Evolutionary conservation across 352 stramenopile species (phyloP).

Genomic region (Phytophthora palmivora): DNA sequence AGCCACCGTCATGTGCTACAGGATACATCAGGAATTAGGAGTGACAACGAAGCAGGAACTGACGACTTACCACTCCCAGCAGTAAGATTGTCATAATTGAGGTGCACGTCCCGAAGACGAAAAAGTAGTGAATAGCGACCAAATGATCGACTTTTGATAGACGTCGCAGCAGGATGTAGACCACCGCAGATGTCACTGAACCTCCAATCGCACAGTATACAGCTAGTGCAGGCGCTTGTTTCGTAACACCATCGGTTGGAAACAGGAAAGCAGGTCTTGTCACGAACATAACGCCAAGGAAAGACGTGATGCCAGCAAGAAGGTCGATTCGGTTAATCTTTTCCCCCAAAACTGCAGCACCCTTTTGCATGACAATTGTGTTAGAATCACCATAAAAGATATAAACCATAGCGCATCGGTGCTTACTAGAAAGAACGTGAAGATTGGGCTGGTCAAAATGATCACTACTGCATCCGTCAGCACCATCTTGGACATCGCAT

Average conservation of each 20-base stretch:
- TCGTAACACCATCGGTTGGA: constrained; percentile 23
- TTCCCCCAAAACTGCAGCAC: constrained; percentile 47
- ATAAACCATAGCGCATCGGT: neutral
- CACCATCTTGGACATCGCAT: constrained; percentile 76
- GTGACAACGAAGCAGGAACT: neutral
- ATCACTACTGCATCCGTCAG: constrained; percentile 70
- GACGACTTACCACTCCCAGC: constrained; percentile 36
- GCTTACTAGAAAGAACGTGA: constrained; percentile 66
- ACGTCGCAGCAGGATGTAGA: constrained; percentile 49
- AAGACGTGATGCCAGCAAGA: constrained; percentile 49
- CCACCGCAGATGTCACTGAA: constrained; percentile 40
- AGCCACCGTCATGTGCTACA: constrained; percentile 26
- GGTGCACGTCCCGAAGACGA: constrained; percentile 39
- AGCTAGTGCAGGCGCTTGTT: constrained; percentile 27
- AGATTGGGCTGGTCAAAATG: constrained; percentile 54
- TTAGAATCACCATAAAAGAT: neutral
- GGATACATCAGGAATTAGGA: no score
- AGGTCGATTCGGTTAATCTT: constrained; percentile 56
- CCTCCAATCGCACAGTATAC: constrained; percentile 45
- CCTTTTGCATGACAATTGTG: neutral
- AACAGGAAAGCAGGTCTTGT: constrained; percentile 62
- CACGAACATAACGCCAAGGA: constrained; percentile 64
- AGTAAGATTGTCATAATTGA: constrained; percentile 40
- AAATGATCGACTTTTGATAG: constrained; percentile 42
- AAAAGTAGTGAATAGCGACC: constrained; percentile 56